A percentile compares a stretch with the other conserved stretches of the same genome.
Evolutionary conservation across 2,329 filamentous ascomycete species (phyloP).

Genomic region (Cladosporium sp.): DNA sequence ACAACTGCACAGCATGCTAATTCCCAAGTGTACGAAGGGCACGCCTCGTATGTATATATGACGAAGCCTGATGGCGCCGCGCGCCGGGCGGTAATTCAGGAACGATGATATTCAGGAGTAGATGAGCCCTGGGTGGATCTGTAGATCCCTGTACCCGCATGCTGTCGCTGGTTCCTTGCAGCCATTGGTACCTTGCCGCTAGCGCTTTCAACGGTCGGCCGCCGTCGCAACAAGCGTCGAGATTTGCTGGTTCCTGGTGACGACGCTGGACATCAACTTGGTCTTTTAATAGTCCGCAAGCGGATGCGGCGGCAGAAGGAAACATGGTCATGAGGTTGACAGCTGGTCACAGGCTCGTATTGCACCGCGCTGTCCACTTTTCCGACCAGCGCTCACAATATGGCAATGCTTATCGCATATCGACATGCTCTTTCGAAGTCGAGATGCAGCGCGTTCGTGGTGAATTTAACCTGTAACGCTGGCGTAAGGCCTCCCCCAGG

Average conservation of each 20-base stretch:
- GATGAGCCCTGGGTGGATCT: slow-evolving; percentile 10
- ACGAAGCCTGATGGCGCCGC: slow-evolving; percentile 6
- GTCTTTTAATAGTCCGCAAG: slow-evolving; percentile 3
- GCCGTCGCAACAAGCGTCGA: slow-evolving; percentile 7
- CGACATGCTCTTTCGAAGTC: not conserved
- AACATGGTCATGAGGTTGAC: not conserved
- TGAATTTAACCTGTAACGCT: slow-evolving; percentile 4
- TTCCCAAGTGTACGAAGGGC: not conserved
- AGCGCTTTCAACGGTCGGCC: slow-evolving; percentile 12
- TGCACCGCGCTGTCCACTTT: not conserved
- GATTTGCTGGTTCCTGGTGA: slow-evolving; percentile 17
- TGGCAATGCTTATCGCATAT: not conserved
- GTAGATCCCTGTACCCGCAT: slow-evolving; percentile 20
- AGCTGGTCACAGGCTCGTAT: not conserved
- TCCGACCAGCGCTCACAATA: not conserved
- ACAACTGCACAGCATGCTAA: not conserved
- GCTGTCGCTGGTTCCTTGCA: not conserved
- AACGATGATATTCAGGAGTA: slow-evolving; percentile 18
- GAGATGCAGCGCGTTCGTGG: not conserved
- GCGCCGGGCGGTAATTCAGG: slow-evolving; percentile 4
- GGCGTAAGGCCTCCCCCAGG: slow-evolving; percentile 10
- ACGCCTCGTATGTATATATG: slow-evolving; percentile 1
- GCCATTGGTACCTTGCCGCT: slow-evolving; percentile 9
- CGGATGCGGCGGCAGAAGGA: slow-evolving; percentile 4
- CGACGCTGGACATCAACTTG: slow-evolving; percentile 7